Evolutionary conservation across 352 stramenopile genomes (phyloP), one percentile per base, ranked within the genome.

Genomic region (Blastocystis sp.): DNA sequence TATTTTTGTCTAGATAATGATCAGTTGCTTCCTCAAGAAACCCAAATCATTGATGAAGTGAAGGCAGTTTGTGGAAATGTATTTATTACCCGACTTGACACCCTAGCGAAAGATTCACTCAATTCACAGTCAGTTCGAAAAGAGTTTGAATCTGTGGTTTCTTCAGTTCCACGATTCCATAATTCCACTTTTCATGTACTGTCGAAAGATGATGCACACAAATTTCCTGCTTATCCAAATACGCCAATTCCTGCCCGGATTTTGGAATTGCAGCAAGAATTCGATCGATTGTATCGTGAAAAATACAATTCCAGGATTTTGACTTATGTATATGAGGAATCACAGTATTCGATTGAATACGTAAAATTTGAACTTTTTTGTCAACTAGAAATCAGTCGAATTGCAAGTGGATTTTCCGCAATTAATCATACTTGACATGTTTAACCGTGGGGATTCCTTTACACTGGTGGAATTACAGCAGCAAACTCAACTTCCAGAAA

Each of bases 1-100:
- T 4, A 5, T 7, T 65, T 37, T 64, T 41, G 65, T 24, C 6
- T 79, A 63, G 70, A 50, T n/a, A 30, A 81, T 26, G 68, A 56
- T 47, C 24, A 24, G n/a, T 5, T 81, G 2, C 30, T 24, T n/a
- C 39, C 70, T 20, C 45, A 4, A 26, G 70, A 81, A 41, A 81
- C 50, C 0, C 26, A 20, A 4, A 50, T 81, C 0, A 81, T 81
- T n/a, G 70, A 81, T 41, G 47, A 62, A 39, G 8, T 81, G 3
- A 81, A 81, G n/a, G 26, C 13, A 0, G 30, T 62, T 26, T 81
- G 70, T 41, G 70, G 70, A 8, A 81, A 81, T 41, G 70, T 81
- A 3, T 81, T 81, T 0, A 47, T 81, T 9, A 45, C 70, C 7
- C 70, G 70, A 34, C 43, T 81, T 4, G 70, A 81, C 55, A 30